These are phyloP conservation scores for Agaricus blazei DNA, from an alignment of 768 basidiomycete species.

Conservation along the genomic window DNA sequence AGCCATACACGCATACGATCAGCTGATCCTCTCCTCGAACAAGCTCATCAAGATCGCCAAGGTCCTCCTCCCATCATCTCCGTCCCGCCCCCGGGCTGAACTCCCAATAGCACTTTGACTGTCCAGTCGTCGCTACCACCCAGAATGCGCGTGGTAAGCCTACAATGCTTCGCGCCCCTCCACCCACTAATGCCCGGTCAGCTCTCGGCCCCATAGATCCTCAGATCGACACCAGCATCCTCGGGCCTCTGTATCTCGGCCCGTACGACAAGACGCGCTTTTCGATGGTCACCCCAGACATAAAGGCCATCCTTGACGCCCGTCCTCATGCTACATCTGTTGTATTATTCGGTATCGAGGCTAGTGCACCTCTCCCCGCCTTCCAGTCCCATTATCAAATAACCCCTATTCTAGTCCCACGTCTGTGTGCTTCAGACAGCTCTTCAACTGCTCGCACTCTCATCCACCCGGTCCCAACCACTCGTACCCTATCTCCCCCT, in stretches of 20 bases:
- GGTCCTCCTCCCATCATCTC: slow-evolving; percentile 26
- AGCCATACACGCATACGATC: slow-evolving; percentile 66
- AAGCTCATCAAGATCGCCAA: slow-evolving; percentile 78
- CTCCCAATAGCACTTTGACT: slow-evolving; percentile 45
- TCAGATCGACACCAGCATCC: slow-evolving; percentile 48
- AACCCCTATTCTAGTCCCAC: slow-evolving; percentile 54
- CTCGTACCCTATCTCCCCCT: slow-evolving; percentile 54
- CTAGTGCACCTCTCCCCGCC: slow-evolving; percentile 22
- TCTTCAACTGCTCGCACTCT: slow-evolving; percentile 52
- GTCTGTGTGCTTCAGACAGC: slow-evolving; percentile 86
- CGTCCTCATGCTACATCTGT: slow-evolving; percentile 50
- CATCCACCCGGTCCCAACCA: slow-evolving; percentile 15
- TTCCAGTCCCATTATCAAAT: neutral
- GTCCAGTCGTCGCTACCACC: slow-evolving; percentile 77
- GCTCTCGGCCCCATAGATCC: slow-evolving; percentile 67
- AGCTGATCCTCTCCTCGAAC: slow-evolving; percentile 61
- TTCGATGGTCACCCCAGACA: slow-evolving; percentile 77
- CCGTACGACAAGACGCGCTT: slow-evolving; percentile 77
- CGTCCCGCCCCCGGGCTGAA: neutral
- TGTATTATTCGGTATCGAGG: slow-evolving; percentile 88
- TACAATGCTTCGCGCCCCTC: neutral
- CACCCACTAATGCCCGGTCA: slow-evolving; percentile 19
- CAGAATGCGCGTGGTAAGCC: slow-evolving; percentile 74
- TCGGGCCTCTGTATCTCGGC: slow-evolving; percentile 54
- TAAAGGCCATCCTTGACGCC: slow-evolving; percentile 44